These are phyloP conservation scores for Alnus rubra DNA, from an alignment of 306 rosid genomes.

Conservation along the genomic window DNA sequence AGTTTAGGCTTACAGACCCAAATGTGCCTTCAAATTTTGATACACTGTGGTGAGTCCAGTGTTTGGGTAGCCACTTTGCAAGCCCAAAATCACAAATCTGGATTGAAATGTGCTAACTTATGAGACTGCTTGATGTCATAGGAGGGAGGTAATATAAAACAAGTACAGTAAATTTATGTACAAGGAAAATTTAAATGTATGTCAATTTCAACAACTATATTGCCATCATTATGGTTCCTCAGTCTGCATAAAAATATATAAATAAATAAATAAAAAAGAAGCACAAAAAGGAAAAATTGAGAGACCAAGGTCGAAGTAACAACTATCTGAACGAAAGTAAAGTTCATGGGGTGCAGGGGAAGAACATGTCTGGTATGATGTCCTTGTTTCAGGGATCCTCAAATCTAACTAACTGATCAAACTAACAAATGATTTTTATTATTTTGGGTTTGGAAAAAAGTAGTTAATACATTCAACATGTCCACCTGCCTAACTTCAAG, in stretches of 20 bases:
- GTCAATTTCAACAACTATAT: neutral
- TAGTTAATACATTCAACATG: neutral
- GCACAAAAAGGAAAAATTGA: neutral
- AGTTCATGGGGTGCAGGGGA: neutral
- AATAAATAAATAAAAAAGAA: neutral
- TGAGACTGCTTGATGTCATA: neutral
- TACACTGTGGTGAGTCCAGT: conserved; percentile 60
- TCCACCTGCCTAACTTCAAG: neutral
- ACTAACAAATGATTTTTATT: neutral
- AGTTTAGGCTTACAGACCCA: conserved; percentile 46
- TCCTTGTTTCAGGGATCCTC: neutral
- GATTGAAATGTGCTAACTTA: conserved; percentile 24
- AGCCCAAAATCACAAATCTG: conserved; percentile 97
- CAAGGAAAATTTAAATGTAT: neutral
- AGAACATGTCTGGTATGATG: neutral
- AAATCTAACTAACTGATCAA: neutral
- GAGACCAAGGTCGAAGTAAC: no score
- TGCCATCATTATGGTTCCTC: neutral
- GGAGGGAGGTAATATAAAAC: neutral
- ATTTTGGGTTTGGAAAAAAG: neutral
- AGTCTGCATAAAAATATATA: no score
- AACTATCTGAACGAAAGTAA: neutral
- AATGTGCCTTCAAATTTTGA: conserved; percentile 86
- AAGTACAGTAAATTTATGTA: neutral
- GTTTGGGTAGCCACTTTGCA: conserved; percentile 82